Percentiles rank a stretch among this genome's conserved stretches.
Conservation (phyloP, 768 basidiomycete species). For the Termitomyces sp. region DNA sequence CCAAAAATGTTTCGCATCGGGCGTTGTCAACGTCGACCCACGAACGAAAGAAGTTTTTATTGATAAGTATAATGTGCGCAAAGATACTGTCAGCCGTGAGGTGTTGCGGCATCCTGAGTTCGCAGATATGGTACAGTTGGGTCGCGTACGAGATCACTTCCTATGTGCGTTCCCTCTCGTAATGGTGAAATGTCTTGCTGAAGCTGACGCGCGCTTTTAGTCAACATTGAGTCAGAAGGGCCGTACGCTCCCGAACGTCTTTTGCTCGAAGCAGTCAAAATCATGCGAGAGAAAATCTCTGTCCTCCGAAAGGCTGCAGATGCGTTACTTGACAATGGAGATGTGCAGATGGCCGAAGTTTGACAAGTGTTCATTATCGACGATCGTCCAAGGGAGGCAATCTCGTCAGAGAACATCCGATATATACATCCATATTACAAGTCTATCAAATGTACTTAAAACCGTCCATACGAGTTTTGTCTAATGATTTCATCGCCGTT, state of each 20-base stretch:
- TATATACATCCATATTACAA: too few species aligned
- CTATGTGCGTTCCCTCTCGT: conserved; percentile 58
- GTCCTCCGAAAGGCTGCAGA: conserved; percentile 57
- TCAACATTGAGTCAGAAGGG: conserved; percentile 89
- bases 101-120: conserved; percentile 93
- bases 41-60: conserved; percentile 58
- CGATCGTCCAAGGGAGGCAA: too few species aligned
- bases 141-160: conserved; percentile 88
- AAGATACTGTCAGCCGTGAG: conserved; percentile 89
- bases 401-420: too few species aligned
- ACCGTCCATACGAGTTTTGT: too few species aligned
- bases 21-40: conserved; percentile 66
- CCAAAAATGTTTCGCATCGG: conserved; percentile 81
- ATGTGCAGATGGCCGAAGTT: conserved; percentile 52
- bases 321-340: conserved; percentile 44
- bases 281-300: conserved; percentile 79
- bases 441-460: background rate
- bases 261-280: conserved; percentile 71
- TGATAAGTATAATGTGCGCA: conserved; percentile 62
- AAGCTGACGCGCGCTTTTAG: conserved; percentile 31
- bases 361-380: conserved; percentile 7
- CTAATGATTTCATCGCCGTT: background rate
- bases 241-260: conserved; percentile 83
- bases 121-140: conserved; percentile 74
- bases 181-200: background rate